Evolutionary conservation across 176 grass and related monocot species (phyloP), one percentile per base, ranked within the genome.

Genomic region (Oryza meridionalis): DNA sequence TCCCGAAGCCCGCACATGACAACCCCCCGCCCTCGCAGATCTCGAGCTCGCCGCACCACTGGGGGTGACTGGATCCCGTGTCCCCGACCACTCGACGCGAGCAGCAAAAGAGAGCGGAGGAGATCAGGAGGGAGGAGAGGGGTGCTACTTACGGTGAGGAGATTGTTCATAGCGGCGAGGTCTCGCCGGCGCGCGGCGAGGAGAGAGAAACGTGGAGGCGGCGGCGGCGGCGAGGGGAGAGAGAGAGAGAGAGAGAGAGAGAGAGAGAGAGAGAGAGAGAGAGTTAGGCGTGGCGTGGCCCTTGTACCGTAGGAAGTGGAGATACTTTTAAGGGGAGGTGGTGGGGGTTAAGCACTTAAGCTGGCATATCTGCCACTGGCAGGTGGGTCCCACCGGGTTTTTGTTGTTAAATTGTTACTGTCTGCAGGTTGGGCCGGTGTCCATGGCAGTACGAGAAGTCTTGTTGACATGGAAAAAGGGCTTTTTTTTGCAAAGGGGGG

Each of bases 161-260:
- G 93, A 65, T 95, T 88, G 85, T 92, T 92, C 93, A 95, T 95
- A 69, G 84, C 77, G 43, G 77, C 75, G 82, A 77, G 40, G 45
- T 44, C 69, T 44, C 69, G 62, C 25, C 76, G 73, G 76, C 25
- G 76, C 25, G 67, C 27, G 68, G 84, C 77, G 65, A 70, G 69
- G 84, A 62, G 89, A 69, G 84, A 81, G 84, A 61, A 81, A 77
- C 17, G 0, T 58, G 77, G 13, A 21, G 67, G 76, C 70, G 73
- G 76, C 40, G 38, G 7, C 7, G 35, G 35, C 35, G 67, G 70
- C 58, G 85, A 83, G 49, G 55, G n/a, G n/a, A n/a, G n/a, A n/a
- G n/a, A n/a, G n/a, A n/a, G n/a, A n/a, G n/a, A n/a, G n/a, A n/a
- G n/a, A 76, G 67, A 77, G 81, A 61, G 79, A 70, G 15, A 31